Base-by-base conservation (phyloP, 305 asterid genomes). In the Fraxinus greggii region DNA sequence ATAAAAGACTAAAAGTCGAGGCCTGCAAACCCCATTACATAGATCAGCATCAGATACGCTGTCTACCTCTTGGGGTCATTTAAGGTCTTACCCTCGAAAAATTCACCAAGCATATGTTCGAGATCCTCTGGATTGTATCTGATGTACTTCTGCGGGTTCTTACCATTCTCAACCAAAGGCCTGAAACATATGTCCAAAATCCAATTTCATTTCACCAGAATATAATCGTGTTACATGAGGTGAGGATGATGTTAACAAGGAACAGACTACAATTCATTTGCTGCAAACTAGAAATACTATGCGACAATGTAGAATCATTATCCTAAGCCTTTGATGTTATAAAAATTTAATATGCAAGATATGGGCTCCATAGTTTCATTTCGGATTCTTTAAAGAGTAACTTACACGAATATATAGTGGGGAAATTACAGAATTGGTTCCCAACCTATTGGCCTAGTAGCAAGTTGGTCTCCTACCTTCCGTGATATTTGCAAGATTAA, bases 51-150 rank as follows among this genome's bases (percentile, higher is more conserved):
- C 8, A n/a, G 72, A 24, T 24, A 24, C 6, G 32, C 4, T 80
- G 65, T 78, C 90, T 92, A 94, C 28, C 97, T 92, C 86, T 82
- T 94, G 26, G 97, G 92, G 83, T 93, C 98, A 45, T 91, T 92
- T 51, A 92, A 86, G 77, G 94, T 92, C 91, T 92, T 94, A 2
- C 99, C 99, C 90, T 96, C 98, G 24, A 96, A 96, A 84, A 96
- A 93, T 84, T 94, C 99, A 38, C 95, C 93, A 24, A 96, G 98
- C 99, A 96, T 96, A 63, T 85, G 94, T 69, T 96, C 99, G 45
- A 96, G 98, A 93, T 94, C 99, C 86, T 94, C 98, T 0, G 97
- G 94, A 1, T 93, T 91, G 91, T 90, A 96, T 85, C 98, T 90
- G 88, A 96, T 92, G 89, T 94, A 96, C 87, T 94, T 96, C 89